A percentile compares a stretch with the other conserved stretches of the same genome.
Evolutionary conservation across 257 asterid species (phyloP).

Genomic region (Datura wrightii): DNA sequence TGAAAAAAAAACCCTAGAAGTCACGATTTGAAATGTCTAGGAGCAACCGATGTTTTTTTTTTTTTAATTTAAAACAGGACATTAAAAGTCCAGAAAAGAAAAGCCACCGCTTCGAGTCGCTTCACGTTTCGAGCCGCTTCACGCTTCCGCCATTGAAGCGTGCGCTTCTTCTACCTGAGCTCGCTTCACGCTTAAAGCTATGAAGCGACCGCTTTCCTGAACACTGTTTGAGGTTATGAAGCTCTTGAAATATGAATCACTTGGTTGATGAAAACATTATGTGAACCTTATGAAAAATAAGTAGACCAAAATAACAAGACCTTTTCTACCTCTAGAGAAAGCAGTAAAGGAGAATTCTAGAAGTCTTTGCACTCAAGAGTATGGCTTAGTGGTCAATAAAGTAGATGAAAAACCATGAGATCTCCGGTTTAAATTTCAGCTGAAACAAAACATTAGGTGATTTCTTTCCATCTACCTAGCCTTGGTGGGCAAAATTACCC

Average conservation of each 20-base stretch:
- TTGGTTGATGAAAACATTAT: not conserved
- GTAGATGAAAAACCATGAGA: not conserved
- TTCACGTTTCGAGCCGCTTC: no score
- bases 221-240: not conserved
- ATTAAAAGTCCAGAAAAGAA: no score
- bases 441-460: not conserved
- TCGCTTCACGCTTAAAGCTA: no score
- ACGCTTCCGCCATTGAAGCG: no score
- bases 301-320: not conserved
- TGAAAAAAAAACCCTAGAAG: no score
- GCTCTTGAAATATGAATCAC: slow-evolving; percentile 15
- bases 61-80: no score
- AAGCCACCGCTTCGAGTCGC: no score
- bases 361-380: slow-evolving; percentile 11
- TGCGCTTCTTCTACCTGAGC: no score
- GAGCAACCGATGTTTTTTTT: no score
- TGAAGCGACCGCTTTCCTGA: no score
- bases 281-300: not conserved
- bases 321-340: not conserved
- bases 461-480: not conserved
- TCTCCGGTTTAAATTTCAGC: not conserved
- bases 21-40: no score
- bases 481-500: not conserved
- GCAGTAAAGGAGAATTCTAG: not conserved
- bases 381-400: not conserved